Conservation (phyloP, 768 basidiomycete species). For the Lentinula detonsa region DNA sequence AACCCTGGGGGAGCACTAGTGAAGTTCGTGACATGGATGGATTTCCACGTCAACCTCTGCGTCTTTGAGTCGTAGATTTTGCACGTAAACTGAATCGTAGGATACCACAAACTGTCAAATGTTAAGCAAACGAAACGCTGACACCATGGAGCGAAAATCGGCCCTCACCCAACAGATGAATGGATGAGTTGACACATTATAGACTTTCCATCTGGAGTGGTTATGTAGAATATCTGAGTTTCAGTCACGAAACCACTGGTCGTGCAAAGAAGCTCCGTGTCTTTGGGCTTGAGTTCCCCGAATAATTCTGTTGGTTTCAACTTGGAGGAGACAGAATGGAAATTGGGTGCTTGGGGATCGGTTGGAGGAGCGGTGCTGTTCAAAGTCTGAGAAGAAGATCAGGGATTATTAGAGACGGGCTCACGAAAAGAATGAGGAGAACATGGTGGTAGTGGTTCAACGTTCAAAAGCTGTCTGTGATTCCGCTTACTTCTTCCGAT, state of each 20-base stretch:
- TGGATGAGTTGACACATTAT: constrained; percentile 85
- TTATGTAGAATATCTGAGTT: constrained; percentile 83
- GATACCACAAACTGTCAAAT: constrained; percentile 74
- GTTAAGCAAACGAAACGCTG: background rate
- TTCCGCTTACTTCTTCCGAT: background rate
- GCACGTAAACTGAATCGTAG: constrained; percentile 91
- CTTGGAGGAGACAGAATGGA: constrained; percentile 74
- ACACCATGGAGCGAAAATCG: constrained; percentile 4
- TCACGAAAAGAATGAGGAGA: constrained; percentile 75
- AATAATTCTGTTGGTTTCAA: constrained; percentile 51
- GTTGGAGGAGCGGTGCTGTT: constrained; percentile 47
- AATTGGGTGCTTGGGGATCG: constrained; percentile 69
- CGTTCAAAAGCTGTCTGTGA: background rate
- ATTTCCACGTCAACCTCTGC: constrained; percentile 76
- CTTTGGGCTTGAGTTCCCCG: constrained; percentile 70
- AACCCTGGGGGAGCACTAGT: constrained; percentile 65
- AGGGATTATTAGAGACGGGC: constrained; percentile 22
- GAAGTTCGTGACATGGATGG: constrained; percentile 79
- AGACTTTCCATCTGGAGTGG: constrained; percentile 72
- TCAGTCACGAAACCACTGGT: constrained; percentile 81
- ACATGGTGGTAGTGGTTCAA: constrained; percentile 43
- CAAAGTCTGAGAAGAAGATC: background rate
- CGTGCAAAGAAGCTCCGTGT: constrained; percentile 78
- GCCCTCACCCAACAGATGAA: constrained; percentile 78
- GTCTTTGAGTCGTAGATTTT: constrained; percentile 80